Evolutionary conservation across 805 yeast species (phyloP).

Genomic region (Ogataea zsoltii): DNA sequence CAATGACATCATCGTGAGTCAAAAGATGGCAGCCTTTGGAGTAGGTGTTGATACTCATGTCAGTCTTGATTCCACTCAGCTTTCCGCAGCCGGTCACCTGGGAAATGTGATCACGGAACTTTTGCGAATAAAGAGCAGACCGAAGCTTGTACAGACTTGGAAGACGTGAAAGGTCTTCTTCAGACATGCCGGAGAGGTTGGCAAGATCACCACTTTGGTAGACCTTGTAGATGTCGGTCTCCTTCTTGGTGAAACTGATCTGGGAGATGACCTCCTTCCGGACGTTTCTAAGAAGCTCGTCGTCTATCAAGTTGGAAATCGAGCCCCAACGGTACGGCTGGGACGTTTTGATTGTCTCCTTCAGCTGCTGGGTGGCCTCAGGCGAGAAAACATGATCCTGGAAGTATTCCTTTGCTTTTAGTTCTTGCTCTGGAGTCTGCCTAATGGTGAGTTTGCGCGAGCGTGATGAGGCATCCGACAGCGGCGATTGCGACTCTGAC

Average conservation of each 20-base stretch:
- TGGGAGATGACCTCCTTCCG: constrained; percentile 80
- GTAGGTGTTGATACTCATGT: constrained; percentile 89
- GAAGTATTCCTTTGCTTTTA: constrained; percentile 32
- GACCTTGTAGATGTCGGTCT: constrained; percentile 95
- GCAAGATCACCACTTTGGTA: constrained; percentile 90
- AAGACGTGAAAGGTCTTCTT: constrained; percentile 69
- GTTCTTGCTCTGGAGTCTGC: constrained; percentile 37
- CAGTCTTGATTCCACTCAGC: constrained; percentile 86
- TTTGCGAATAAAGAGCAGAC: constrained; percentile 83
- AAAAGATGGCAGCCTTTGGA: constrained; percentile 90
- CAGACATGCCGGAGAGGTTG: constrained; percentile 80
- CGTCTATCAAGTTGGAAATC: constrained; percentile 70
- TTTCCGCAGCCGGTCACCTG: constrained; percentile 85
- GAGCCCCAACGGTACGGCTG: constrained; percentile 92
- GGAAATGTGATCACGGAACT: constrained; percentile 77
- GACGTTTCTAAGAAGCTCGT: constrained; percentile 72
- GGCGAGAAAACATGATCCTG: constrained; percentile 37
- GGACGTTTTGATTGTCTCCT: constrained; percentile 49
- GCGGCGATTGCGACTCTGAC: not conserved
- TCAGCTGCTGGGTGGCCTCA: constrained; percentile 40
- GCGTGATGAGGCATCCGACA: no score
- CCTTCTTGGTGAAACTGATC: constrained; percentile 90
- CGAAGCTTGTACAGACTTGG: constrained; percentile 78
- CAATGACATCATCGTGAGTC: constrained; percentile 97
- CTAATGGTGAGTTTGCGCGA: constrained; percentile 24